Conservation (phyloP, 1,284 basidiomycete species). For the Sporisorium exsertum region DNA sequence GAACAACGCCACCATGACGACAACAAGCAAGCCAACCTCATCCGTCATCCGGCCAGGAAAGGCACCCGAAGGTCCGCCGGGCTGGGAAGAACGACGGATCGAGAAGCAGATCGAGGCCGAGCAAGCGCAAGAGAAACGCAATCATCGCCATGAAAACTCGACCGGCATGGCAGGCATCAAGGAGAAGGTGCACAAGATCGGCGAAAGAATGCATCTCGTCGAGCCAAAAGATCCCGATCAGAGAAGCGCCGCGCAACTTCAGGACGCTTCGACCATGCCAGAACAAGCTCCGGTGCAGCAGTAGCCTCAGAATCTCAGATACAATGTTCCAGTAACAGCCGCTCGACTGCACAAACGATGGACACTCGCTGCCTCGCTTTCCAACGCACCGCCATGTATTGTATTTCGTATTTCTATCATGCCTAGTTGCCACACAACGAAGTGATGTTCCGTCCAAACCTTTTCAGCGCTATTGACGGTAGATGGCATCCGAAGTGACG, state of each 20-base stretch:
- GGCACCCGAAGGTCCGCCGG: constrained; percentile 51
- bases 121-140: constrained; percentile 29
- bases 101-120: constrained; percentile 37
- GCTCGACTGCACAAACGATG: neutral
- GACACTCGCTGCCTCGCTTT: constrained; percentile 11
- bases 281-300: constrained; percentile 33
- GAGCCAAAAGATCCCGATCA: constrained; percentile 47
- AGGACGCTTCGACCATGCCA: constrained; percentile 58
- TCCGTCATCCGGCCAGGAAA: constrained; percentile 56
- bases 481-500: constrained; percentile 73
- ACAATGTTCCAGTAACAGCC: neutral
- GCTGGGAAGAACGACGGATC: constrained; percentile 53
- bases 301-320: neutral
- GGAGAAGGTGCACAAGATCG: constrained; percentile 54
- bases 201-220: constrained; percentile 58
- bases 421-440: neutral
- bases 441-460: neutral
- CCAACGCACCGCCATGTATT: neutral
- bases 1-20: constrained; percentile 11
- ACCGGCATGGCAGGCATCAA: constrained; percentile 48
- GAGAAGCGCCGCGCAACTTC: constrained; percentile 46
- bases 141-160: constrained; percentile 36
- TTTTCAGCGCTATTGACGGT: constrained; percentile 15
- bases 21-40: constrained; percentile 21
- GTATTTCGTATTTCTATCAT: constrained; percentile 1